Base-by-base conservation (phyloP, 768 basidiomycete species). In the Termitomyces sp. region DNA sequence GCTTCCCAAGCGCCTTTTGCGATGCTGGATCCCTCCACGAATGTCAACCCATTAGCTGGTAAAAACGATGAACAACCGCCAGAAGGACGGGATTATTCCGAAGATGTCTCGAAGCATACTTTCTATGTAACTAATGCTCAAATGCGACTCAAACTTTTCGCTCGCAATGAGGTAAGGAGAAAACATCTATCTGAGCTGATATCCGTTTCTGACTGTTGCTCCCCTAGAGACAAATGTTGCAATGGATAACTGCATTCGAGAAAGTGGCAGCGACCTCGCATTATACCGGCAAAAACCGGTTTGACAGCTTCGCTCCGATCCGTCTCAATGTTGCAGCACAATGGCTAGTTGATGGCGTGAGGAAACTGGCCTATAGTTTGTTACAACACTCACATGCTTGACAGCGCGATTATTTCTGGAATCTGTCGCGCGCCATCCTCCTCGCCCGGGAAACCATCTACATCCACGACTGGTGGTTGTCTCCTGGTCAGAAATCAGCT, bases 401-500 rank as follows among this genome's bases (percentile, higher is more conserved):
- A 33, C 62, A 96, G 91, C 88, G 96, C 12, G 96, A 99, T 72
- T 99, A 99, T 70, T 96, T 94, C 75, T 99, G 96, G 97, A 96
- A 96, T 69, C 77, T 99, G 24, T 93, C 92, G 24, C 84, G 93
- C 44, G 96, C 96, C 0, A 89, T 99, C 51, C 79, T 92, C 28
- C 82, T 97, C 66, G 96, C 96, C 0, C 89, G 88, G 71, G 89
- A 94, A 68, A 81, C 77, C 49, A 94, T 97, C 58, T 96, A 94
- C 70, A 97, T 98, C 40, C 97, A 98, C 70, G 96, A 96, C 74
- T 98, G 96, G 96, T 98, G 96, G 97, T 77, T 95, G 24, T 93
- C 93, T 28, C 94, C 93, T 4, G 89, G 92, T 92, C 69, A 57
- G 68, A 35, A n/a, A 38, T 28, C 16, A n/a, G 20, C 15, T 44